Percentiles rank a stretch among this genome's conserved stretches.
These are phyloP conservation scores for Trichoderma semiorbis DNA, from an alignment of 2,329 filamentous ascomycete genomes.

Conservation along the genomic window DNA sequence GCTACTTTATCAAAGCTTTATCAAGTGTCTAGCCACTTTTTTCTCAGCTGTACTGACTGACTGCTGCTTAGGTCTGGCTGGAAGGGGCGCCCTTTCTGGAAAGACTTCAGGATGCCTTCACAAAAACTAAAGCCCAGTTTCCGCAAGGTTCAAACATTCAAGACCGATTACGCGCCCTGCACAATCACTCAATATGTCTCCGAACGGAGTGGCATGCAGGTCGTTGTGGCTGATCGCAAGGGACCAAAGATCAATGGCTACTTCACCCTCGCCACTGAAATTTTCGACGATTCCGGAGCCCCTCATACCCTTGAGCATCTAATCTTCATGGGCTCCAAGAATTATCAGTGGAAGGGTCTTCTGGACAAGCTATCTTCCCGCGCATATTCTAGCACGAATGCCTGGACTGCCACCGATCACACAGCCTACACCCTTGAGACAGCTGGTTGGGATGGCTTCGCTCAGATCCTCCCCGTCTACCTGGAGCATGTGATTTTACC, in stretches of 20 bases:
- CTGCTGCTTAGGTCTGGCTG: constrained; percentile 21
- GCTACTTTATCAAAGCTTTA: background rate
- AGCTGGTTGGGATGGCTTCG: constrained; percentile 95
- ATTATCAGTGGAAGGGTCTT: constrained; percentile 90
- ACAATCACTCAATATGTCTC: constrained; percentile 95
- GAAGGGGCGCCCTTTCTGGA: background rate
- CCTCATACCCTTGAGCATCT: constrained; percentile 83
- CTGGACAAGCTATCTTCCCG: constrained; percentile 91
- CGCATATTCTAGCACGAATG: constrained; percentile 91
- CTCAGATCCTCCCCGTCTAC: constrained; percentile 90
- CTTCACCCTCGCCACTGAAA: constrained; percentile 94
- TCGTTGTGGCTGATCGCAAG: constrained; percentile 85
- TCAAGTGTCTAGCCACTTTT: background rate
- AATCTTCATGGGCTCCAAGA: constrained; percentile 87
- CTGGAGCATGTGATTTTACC: constrained; percentile 91
- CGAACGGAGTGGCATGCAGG: constrained; percentile 87
- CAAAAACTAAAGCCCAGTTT: constrained; percentile 58
- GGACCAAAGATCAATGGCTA: constrained; percentile 95
- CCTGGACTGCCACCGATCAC: constrained; percentile 95
- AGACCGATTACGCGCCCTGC: constrained; percentile 84
- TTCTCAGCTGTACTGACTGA: constrained; percentile 8
- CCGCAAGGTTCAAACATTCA: constrained; percentile 79
- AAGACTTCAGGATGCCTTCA: constrained; percentile 48
- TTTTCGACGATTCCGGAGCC: constrained; percentile 93
- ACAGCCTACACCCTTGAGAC: constrained; percentile 95